phyloP scores from a whole-genome alignment of 129 eudicot genomes.

The Artemisia annua region DNA sequence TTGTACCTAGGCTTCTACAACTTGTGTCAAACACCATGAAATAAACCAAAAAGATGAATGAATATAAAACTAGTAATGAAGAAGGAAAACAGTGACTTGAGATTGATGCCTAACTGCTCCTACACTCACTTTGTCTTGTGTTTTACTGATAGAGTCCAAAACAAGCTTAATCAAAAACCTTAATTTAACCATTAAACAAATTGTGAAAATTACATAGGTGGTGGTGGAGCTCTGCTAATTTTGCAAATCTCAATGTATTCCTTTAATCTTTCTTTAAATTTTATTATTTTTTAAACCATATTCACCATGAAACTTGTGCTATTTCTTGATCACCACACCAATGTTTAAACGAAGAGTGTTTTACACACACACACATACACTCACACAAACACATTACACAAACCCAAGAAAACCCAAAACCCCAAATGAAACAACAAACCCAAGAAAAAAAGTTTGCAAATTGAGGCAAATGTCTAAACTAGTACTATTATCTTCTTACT shows the following conservation, averaged over 20 bases:
- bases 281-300: slow-evolving; percentile 2
- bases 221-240: slow-evolving; percentile 35
- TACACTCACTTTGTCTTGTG: slow-evolving; percentile 39
- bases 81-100: slow-evolving; percentile 41
- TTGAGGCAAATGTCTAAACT: slow-evolving; percentile 69
- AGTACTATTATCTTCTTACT: slow-evolving; percentile 18
- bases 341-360: slow-evolving; percentile 39
- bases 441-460: slow-evolving; percentile 62
- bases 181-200: slow-evolving; percentile 25
- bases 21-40: slow-evolving; percentile 14
- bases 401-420: slow-evolving; percentile 44
- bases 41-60: slow-evolving; percentile 10
- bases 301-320: slow-evolving; percentile 40
- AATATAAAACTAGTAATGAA: slow-evolving; percentile 22
- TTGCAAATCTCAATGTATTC: slow-evolving; percentile 78
- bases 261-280: slow-evolving; percentile 39
- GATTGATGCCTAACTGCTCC: slow-evolving; percentile 40
- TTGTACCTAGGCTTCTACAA: slow-evolving; percentile 4
- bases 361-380: slow-evolving; percentile 3
- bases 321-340: slow-evolving; percentile 39
- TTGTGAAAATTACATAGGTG: slow-evolving; percentile 18
- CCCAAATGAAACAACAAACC: slow-evolving; percentile 69
- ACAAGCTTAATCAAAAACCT: slow-evolving; percentile 34
- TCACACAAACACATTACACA: slow-evolving; percentile 33
- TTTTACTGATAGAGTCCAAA: slow-evolving; percentile 44